Base-by-base conservation (phyloP, 2,329 filamentous ascomycete genomes). In the Fusarium sp. region DNA sequence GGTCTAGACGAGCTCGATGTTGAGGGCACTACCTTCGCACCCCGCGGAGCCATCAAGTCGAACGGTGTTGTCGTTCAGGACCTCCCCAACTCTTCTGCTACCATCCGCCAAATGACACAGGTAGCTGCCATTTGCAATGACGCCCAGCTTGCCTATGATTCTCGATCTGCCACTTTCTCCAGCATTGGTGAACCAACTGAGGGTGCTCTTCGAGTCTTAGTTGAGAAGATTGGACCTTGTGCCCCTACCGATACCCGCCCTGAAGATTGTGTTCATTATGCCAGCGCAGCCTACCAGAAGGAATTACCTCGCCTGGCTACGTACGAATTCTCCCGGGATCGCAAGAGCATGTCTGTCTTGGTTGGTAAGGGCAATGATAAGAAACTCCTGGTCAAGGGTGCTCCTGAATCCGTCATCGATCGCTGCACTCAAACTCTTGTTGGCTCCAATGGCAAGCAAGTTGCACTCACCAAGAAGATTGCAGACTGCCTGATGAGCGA, bases 261-360 rank as follows among this genome's bases (percentile, higher is more conserved):
- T n/a, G 84, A 87, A 68, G 87, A 95, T 72, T 90, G 90, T 72
- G 87, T 96, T 44, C 93, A 98, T 84, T 90, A 92, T 77, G 91
- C 94, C 66, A 98, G 95, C 85, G 88, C 91, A 73, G 91, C 91
- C 83, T 98, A 97, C 81, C 95, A 97, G 84, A 87, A 90, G 75
- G 88, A 90, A 75, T 89, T 91, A 55, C 90, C 91, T 58, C 91
- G 92, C 45, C 87, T 97, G 63, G 92, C 95, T 14, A 97, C 95
- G 16, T 99, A 94, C 78, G 96, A 99, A 81, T 99, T 99, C 84
- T 98, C 96, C 3, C 91, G 96, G 77, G 96, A 99, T 83, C 91
- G 96, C 71, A 99, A 99, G 90, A 98, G 95, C 83, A 99, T 99
- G 96, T 99, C 96, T 53, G 97, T 99, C 39, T 86, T 98, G 66